Evolutionary conservation across 345 rosid species (phyloP).

Genomic region (Rhodamnia argentea): DNA sequence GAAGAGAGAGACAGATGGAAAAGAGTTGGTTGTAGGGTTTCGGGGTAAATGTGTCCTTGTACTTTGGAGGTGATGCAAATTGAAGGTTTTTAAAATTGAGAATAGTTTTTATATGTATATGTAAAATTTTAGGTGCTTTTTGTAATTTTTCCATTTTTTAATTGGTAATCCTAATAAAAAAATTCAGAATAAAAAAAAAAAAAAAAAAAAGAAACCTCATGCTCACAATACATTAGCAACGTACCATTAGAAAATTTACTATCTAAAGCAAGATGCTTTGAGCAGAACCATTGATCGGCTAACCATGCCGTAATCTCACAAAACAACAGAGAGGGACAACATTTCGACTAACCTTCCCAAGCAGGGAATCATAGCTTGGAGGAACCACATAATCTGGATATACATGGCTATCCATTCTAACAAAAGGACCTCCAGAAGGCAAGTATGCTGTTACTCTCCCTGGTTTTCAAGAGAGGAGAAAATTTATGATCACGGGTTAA

Average conservation of each 20-base stretch:
- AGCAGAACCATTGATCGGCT: not conserved
- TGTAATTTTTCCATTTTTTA: not conserved
- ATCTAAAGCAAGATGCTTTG: not conserved
- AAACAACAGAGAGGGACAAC: not conserved
- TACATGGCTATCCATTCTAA: conserved; percentile 97
- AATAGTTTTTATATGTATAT: not conserved
- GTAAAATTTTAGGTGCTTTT: not conserved
- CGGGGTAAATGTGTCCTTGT: not conserved
- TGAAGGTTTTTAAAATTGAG: not conserved
- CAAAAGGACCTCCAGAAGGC: conserved; percentile 99
- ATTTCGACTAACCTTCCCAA: conserved; percentile 72
- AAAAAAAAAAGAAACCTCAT: not conserved
- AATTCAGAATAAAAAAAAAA: not conserved
- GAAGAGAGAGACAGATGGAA: not conserved
- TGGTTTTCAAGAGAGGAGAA: conserved; percentile 5
- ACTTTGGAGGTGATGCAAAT: not conserved
- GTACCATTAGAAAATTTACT: not conserved
- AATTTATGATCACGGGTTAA: not conserved
- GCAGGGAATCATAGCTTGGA: conserved; percentile 96
- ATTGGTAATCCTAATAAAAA: not conserved
- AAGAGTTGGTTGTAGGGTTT: not conserved
- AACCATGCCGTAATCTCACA: not conserved
- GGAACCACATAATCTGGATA: conserved; percentile 98
- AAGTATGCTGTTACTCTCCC: conserved; percentile 93
- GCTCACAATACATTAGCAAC: not conserved